Evolutionary conservation across 345 rosid genomes (phyloP).

Genomic region (Populus ilicifolia): DNA sequence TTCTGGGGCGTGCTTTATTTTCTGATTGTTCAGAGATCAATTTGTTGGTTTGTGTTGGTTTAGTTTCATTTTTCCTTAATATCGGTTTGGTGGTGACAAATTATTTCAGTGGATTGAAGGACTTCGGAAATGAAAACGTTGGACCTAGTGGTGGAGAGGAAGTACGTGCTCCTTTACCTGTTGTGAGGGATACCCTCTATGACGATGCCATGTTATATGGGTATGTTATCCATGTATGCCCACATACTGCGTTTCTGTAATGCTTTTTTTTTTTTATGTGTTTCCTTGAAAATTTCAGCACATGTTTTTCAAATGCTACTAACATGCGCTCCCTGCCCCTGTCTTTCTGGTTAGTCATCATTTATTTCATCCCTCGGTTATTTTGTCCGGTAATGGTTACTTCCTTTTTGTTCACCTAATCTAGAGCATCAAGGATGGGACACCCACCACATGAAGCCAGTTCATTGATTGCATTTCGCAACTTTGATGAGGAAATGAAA

Average conservation of each 20-base stretch:
- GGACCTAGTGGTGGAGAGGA: constrained; percentile 52
- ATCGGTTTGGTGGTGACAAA: constrained; percentile 7
- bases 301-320: neutral
- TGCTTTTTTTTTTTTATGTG: neutral
- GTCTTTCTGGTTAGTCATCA: neutral
- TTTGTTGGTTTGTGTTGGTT: neutral
- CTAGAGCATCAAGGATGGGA: constrained; percentile 56
- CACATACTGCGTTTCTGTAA: neutral
- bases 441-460: constrained; percentile 41
- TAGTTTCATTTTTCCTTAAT: neutral
- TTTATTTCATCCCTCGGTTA: neutral
- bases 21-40: neutral
- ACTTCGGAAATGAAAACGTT: constrained; percentile 32
- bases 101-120: constrained; percentile 38
- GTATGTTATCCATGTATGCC: constrained; percentile 35
- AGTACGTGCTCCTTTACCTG: constrained; percentile 93
- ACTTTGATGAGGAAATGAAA: constrained; percentile 84
- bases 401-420: constrained; percentile 12
- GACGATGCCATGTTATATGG: constrained; percentile 57
- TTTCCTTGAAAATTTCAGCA: neutral
- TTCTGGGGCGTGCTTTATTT: constrained; percentile 2
- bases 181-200: constrained; percentile 93
- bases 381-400: neutral
- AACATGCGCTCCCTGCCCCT: neutral
- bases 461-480: constrained; percentile 80